Base-by-base conservation (phyloP, 2,329 filamentous ascomycete species). In the Pseudocercospora pini-densiflorae region DNA sequence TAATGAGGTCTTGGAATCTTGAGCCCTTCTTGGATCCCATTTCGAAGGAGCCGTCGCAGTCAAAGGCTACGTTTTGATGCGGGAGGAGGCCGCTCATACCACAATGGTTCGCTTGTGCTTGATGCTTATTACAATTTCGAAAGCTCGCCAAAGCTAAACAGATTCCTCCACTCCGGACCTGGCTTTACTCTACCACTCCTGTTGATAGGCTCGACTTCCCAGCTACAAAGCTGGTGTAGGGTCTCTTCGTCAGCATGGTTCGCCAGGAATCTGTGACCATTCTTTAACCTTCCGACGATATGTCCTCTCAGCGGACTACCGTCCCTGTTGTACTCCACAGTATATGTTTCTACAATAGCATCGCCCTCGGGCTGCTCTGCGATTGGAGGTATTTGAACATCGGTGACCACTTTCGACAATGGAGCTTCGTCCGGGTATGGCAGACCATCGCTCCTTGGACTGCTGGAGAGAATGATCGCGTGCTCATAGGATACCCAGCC, bases 401-500 rank as follows among this genome's bases (percentile, higher is more conserved):
- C 81, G 0, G 72, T 77, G 1, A 84, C 68, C n/a, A 75, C 55
- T n/a, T 77, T 76, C 2, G 83, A 81, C 7, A 88, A 74, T 1
- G 82, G 80, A 49, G 83, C 82, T 24, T 77, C 69, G 4, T 76
- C 69, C 2, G 86, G 86, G 75, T 89, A 89, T 1, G 73, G 65
- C 2, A 71, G 68, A 0, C 76, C 77, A 7, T 79, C 76, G 54
- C 65, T 66, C 14, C 80, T 76, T 8, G 85, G 83, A 9, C 77
- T 70, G 0, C 78, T 81, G 0, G 87, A 89, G 1, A 91, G 77
- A 55, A 87, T 84, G 0, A 91, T 72, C 2, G 84, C 87, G 72
- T 90, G 85, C 73, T 91, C 87, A 73, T 90, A 89, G 0, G 87
- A 89, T n/a, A 89, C 69, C 31, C 87, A 81, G 0, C 89, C 89